Evolutionary conservation across 768 basidiomycete genomes (phyloP), one percentile per base, ranked within the genome.

Genomic region (Multifurca ochricompacta): DNA sequence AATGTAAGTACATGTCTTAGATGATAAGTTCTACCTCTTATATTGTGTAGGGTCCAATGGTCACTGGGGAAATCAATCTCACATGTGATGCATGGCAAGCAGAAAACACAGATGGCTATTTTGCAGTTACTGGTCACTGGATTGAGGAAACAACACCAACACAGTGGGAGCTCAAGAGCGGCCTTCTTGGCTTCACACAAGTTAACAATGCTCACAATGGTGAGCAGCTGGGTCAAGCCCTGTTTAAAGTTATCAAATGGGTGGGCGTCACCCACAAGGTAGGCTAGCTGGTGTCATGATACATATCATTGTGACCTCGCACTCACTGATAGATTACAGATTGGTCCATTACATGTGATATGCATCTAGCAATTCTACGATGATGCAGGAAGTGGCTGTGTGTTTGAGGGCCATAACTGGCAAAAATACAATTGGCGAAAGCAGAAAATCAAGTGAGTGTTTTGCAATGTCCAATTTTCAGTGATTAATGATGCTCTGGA

Each of bases 181-280:
- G 5, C 0, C 1, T 51, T 1, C 6, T 51, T 6, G 50, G 50
- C 4, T 51, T 51, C 5, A 18, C 14, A 11, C 18, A 14, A 18
- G 19, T 49, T n/a, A 49, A 49, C n/a, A 63, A 61, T 30, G 37
- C 11, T 0, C 48, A 49, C 18, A 39, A 30, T 4, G 30, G 48
- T 0, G 18, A n/a, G 0, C 64, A 65, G 1, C 66, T 74, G 1
- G 71, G 73, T 0, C 69, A 70, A 23, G 73, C 69, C 1, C 59
- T 77, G 0, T 76, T 64, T 60, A 68, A 68, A 51, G 62, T 76
- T 21, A 48, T 62, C 1, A 16, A 62, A 4, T 59, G 62, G 1
- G 40, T 73, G 19, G 61, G 59, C 0, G 66, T 72, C 35, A 48
- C 48, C 16, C 55, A 70, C 31, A 65, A 68, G 63, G 71, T 73